These are phyloP conservation scores for Urostyla sp. DNA, from an alignment of 73 alveolate species.

Conservation along the genomic window DNA sequence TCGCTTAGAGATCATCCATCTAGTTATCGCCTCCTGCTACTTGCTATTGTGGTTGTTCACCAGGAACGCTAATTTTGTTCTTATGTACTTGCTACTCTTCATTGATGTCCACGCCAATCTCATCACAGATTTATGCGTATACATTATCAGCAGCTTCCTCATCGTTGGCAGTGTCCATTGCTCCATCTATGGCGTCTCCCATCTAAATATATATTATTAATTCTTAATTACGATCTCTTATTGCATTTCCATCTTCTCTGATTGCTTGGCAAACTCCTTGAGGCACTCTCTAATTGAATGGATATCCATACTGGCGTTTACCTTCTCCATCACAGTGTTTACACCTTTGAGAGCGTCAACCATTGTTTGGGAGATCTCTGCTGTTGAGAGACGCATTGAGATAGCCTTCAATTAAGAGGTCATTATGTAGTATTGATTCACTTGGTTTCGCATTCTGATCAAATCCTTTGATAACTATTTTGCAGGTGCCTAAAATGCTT, in stretches of 20 bases:
- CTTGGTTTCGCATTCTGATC: conserved; percentile 57
- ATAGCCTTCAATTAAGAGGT: conserved; percentile 58
- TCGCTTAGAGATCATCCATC: conserved; percentile 38
- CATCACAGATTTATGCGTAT: conserved; percentile 54
- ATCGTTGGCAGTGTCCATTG: conserved; percentile 73
- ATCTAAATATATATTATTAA: conserved; percentile 58
- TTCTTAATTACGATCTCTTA: conserved; percentile 61
- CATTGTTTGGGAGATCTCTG: conserved; percentile 51
- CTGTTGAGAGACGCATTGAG: conserved; percentile 60
- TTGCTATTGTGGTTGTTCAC: background rate
- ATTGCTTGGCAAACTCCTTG: conserved; percentile 64
- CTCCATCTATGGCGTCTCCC: conserved; percentile 85
- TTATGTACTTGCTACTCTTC: conserved; percentile 35
- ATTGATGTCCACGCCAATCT: conserved; percentile 60
- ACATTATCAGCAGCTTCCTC: conserved; percentile 69
- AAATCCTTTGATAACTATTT: conserved; percentile 59
- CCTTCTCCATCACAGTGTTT: conserved; percentile 50
- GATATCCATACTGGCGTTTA: conserved; percentile 59
- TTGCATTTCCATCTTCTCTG: conserved; percentile 68
- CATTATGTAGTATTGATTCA: conserved; percentile 50
- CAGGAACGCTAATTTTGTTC: background rate
- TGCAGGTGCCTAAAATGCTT: conserved; percentile 54
- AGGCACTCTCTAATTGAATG: conserved; percentile 44
- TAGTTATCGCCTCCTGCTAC: conserved; percentile 10
- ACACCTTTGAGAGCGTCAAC: conserved; percentile 67